Conservation (phyloP, 805 yeast genomes). For the Schwanniomyces yamadae region DNA sequence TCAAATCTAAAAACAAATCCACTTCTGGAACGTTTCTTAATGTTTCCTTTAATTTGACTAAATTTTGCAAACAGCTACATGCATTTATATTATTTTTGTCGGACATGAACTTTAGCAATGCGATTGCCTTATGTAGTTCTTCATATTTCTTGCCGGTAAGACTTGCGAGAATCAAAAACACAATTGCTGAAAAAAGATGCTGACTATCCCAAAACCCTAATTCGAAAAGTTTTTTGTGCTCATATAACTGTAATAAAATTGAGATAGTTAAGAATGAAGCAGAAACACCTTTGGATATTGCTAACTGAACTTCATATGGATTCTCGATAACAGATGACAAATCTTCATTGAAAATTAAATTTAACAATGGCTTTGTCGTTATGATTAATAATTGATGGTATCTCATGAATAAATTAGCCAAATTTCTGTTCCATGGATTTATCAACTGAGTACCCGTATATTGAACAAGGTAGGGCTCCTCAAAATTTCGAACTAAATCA, state of each 20-base stretch:
- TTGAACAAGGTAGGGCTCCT: conserved; percentile 25
- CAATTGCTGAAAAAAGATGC: conserved; percentile 34
- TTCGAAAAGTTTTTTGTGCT: conserved; percentile 26
- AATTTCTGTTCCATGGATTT: conserved; percentile 21
- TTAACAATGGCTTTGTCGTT: conserved; percentile 34
- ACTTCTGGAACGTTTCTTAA: conserved; percentile 25
- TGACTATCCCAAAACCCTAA: conserved; percentile 43
- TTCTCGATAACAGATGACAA: conserved; percentile 22
- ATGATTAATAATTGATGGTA: conserved; percentile 33
- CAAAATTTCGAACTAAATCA: conserved; percentile 33
- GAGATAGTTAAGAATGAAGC: conserved; percentile 32
- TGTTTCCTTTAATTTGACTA: conserved; percentile 23
- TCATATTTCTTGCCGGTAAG: conserved; percentile 16
- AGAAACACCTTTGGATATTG: conserved; percentile 27
- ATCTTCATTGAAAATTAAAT: conserved; percentile 27
- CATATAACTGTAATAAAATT: conserved; percentile 27
- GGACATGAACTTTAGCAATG: conserved; percentile 35
- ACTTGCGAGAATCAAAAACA: conserved; percentile 27
- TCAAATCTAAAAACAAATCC: conserved; percentile 18
- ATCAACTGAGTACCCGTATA: conserved; percentile 21
- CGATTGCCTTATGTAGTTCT: conserved; percentile 25
- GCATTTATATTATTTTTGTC: conserved; percentile 36
- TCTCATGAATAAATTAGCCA: conserved; percentile 35
- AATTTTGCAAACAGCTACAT: conserved; percentile 25
- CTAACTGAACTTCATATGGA: conserved; percentile 20